Evolutionary conservation across 1,284 basidiomycete genomes (phyloP), one percentile per base, ranked within the genome.

Genomic region (Austroboletus niveus): DNA sequence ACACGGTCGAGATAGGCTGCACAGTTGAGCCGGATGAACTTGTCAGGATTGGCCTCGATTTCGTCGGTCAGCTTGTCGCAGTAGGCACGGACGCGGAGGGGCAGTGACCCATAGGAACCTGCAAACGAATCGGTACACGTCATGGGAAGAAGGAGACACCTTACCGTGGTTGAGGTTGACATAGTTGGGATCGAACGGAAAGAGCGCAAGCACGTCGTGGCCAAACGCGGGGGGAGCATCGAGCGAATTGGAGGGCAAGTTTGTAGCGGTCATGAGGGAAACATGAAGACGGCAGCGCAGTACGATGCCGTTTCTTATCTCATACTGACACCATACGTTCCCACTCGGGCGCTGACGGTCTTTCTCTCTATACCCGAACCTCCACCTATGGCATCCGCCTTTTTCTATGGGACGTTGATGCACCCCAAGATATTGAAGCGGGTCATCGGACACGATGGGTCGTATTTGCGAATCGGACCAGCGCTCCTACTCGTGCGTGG

Each of bases 391-490:
- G 31, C 45, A 29, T 69, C 74, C 52, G 88, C 88, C 5, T 94
- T 95, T 71, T 93, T 94, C 74, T 94, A 95, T 66, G 93, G 93
- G 29, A 92, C 89, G 0, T 70, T 91, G 27, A 82, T 88, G 75
- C 85, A 89, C 56, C 87, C 88, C 10, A 79, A 77, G 47, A 82
- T 91, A 58, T 71, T 90, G 36, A 75, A 70, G 52, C 74, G 81
- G 17, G 87, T 90, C 9, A 78, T 91, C 27, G 73, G 74, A 9
- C 80, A 85, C 53, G 71, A 81, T 47, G 82, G 81, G 10, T 61
- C 72, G 9, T 72, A 80, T 53, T 72, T 91, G 6, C 62, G 74
- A 39, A 77, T 84, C 47, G 79, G 81, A 57, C 79, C 86, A 30
- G 78, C 75, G n/a, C 57, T 80, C 6, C 60, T 84, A 20, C 62